Base-by-base conservation (phyloP, 2,329 filamentous ascomycete species). In the Fusarium euwallaceae region DNA sequence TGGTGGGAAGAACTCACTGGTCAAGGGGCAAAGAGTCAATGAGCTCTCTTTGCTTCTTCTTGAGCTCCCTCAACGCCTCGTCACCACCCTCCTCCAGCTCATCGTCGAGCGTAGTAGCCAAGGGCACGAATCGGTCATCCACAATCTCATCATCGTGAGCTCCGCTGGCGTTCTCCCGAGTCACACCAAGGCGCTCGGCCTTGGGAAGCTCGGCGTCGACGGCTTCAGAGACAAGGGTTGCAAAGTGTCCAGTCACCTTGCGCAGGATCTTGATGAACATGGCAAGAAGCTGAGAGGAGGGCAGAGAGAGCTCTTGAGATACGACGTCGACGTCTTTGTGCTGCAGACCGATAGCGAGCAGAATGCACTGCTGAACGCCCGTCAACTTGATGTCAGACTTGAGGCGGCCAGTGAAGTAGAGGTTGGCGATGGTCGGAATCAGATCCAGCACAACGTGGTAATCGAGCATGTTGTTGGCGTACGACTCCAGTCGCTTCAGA, bases 221-320 rank as follows among this genome's bases (percentile, higher is more conserved):
- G 0, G 94, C 95, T 4, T 90, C 91, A 48, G 95, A 90, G 4
- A 98, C 88, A 1, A 98, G 84, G 4, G 88, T 86, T 36, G 92
- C 90, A 84, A 99, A 97, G 80, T 95, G 90, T 4, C 89, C 88
- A 4, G 93, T 93, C 43, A 98, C 89, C 86, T 98, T 98, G 75
- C 95, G 91, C 69, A 98, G 89, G 70, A 98, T 93, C 87, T 99
- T 99, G 82, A 98, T 94, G 83, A 99, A 98, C 93, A 98, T 97
- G 70, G 96, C 95, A 72, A 99, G 87, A 4, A 98, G 86, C 84
- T 98, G 97, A 53, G 92, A 92, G 3, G 91, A 89, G 1, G 90
- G 91, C 7, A 98, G 85, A 9, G 88, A 89, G 4, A 98, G 84
- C 80, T 99, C 97, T 72, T 92, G 91, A 71, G 95, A 93, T 10